Percentiles rank a stretch among this genome's conserved stretches.
phyloP scores from a whole-genome alignment of 2,329 filamentous ascomycete species.

The Mariannaea elegans region DNA sequence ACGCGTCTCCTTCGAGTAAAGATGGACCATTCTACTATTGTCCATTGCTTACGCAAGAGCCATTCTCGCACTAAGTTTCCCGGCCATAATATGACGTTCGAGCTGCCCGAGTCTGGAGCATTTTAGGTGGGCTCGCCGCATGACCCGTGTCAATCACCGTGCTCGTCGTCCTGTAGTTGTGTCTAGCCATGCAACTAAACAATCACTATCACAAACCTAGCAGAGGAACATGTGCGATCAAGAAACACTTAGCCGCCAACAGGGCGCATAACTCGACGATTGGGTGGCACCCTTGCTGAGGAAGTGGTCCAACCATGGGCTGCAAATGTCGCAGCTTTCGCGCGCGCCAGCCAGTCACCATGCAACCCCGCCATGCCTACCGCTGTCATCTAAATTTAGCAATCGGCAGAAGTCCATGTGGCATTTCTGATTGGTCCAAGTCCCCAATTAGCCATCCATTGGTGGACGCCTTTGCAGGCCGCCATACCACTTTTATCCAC shows the following conservation, averaged over 20 bases:
- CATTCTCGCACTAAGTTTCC: constrained; percentile 13
- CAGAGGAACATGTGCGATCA: constrained; percentile 26
- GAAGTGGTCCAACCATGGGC: constrained; percentile 38
- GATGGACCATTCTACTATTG: neutral
- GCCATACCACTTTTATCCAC: constrained; percentile 30
- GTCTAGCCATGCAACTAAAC: constrained; percentile 33
- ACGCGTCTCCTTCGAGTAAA: neutral
- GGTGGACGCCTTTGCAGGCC: constrained; percentile 32
- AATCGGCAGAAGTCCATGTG: constrained; percentile 19
- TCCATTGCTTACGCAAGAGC: neutral
- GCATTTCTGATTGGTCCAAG: constrained; percentile 45
- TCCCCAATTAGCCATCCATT: constrained; percentile 30
- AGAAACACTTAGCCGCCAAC: constrained; percentile 38
- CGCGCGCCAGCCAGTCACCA: constrained; percentile 51
- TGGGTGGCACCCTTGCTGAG: constrained; percentile 28
- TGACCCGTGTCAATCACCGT: constrained; percentile 35
- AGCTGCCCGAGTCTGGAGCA: constrained; percentile 15
- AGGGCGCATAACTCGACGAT: constrained; percentile 26
- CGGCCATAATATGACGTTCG: constrained; percentile 21
- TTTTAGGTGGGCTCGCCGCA: constrained; percentile 32
- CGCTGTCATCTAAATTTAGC: constrained; percentile 49
- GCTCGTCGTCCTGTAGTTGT: constrained; percentile 29
- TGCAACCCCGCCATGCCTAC: constrained; percentile 29
- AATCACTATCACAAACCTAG: constrained; percentile 35
- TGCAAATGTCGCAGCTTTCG: constrained; percentile 41